Percentiles rank a stretch among this genome's conserved stretches.
Evolutionary conservation across 2,329 filamentous ascomycete species (phyloP).

Genomic region (Teratosphaeria epicoccoides): DNA sequence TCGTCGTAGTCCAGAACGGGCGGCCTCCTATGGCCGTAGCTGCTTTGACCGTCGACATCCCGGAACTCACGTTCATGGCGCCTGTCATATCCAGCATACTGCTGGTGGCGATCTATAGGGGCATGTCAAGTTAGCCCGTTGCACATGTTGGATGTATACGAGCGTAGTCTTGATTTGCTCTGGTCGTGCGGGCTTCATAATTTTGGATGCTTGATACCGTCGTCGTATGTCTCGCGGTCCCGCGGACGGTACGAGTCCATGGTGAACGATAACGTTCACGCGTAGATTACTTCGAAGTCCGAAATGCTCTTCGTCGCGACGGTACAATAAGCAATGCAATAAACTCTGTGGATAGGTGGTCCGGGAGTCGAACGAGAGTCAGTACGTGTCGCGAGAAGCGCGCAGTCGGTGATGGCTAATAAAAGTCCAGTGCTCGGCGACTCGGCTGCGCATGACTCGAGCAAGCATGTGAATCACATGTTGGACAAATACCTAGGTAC

Average conservation of each 20-base stretch:
- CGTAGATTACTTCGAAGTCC: too few species aligned
- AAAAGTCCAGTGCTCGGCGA: background rate
- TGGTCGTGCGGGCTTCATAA: background rate
- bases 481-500: background rate
- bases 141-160: conserved; percentile 7
- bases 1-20: background rate
- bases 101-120: conserved; percentile 5
- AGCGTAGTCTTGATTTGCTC: background rate
- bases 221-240: conserved; percentile 1
- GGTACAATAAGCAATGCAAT: too few species aligned
- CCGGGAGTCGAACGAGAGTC: too few species aligned
- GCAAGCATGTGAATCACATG: background rate
- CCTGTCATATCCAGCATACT: background rate
- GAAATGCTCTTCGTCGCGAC: too few species aligned
- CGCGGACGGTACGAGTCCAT: conserved; percentile 10
- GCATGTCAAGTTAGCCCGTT: conserved; percentile 5
- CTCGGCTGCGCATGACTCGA: background rate
- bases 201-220: background rate
- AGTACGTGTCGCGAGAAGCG: background rate
- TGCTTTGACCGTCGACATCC: conserved; percentile 5
- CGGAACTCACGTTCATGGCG: conserved; percentile 3
- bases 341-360: too few species aligned
- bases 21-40: background rate
- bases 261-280: background rate
- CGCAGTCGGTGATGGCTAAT: background rate